Evolutionary conservation across 768 basidiomycete species (phyloP), one percentile per base, ranked within the genome.

Genomic region (Hypholoma fasciculare): DNA sequence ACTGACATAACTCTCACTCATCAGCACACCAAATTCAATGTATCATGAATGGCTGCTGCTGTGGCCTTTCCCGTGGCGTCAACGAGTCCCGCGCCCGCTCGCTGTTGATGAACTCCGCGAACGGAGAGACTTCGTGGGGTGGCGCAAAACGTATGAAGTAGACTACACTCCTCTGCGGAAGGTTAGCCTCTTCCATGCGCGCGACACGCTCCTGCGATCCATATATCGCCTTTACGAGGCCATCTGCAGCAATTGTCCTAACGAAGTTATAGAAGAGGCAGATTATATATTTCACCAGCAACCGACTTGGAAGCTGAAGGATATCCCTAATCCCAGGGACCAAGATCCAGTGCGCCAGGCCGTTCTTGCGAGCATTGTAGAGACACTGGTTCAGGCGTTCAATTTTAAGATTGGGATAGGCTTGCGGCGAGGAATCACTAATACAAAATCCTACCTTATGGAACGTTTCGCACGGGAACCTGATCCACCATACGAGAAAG

Each of bases 241-340:
- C 34, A 34, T 59, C 8, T 50, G 58, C 23, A 16, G 39, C 2
- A 20, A 17, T 1, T 36, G 51, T 20, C 36, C 48, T 9, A 53
- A 59, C 19, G 55, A 63, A 38, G 26, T 60, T 20, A 54, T 59
- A 58, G 39, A 57, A n/a, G 58, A 63, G 54, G 49, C 52, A 4
- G 39, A 60, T 37, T 63, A 60, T 30, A 49, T 51, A 42, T 63
- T 59, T 17, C 51, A 54, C n/a, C 11, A n/a, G 5, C 61, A 59
- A 30, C 17, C 61, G 7, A 19, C n/a, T 1, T 63, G 61, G 61
- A 26, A 34, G 12, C 39, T 60, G 5, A 47, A 52, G 36, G 61
- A 63, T 30, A 63, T 63, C 16, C 58, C 56, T 13, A 54, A 63
- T 23, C 61, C 58, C 9, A 44, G 57, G 47, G 58, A 63, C 47